phyloP scores from a whole-genome alignment of 164 flowering plant genomes.

The Nymphaea thermarum region DNA sequence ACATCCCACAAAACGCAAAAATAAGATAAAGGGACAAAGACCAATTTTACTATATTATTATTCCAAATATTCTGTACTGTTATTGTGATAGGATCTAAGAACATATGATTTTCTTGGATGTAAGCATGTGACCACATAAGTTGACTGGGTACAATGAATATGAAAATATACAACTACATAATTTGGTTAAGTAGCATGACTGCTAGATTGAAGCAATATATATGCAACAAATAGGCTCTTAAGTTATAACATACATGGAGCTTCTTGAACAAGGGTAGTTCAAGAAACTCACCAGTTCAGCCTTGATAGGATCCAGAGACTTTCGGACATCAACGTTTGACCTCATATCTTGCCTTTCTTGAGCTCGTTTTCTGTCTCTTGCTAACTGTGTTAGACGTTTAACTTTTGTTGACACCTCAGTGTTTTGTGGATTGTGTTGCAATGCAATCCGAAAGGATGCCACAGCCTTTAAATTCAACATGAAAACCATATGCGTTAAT shows the following conservation, averaged over 20 bases:
- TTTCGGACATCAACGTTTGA: conserved; percentile 64
- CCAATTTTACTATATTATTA: background rate
- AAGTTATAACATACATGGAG: background rate
- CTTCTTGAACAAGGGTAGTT: background rate
- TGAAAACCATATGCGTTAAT: background rate
- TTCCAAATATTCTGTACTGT: background rate
- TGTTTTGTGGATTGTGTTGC: conserved; percentile 67
- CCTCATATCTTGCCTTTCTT: conserved; percentile 69
- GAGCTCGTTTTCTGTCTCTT: conserved; percentile 56
- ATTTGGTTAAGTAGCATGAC: background rate
- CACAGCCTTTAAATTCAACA: conserved; percentile 40
- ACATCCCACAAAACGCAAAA: too few species aligned
- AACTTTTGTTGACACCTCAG: conserved; percentile 84
- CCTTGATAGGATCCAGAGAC: conserved; percentile 53
- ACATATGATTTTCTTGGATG: background rate
- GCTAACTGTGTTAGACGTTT: conserved; percentile 64
- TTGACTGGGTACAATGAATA: background rate
- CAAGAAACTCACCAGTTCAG: conserved; percentile 58
- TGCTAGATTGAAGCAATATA: background rate
- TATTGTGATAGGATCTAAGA: background rate
- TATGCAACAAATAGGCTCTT: background rate
- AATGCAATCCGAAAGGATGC: conserved; percentile 64
- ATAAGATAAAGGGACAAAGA: background rate
- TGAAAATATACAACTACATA: background rate
- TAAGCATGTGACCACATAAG: background rate